Conservation (phyloP, 2,329 filamentous ascomycete species). For the Calonectria pteridis region DNA sequence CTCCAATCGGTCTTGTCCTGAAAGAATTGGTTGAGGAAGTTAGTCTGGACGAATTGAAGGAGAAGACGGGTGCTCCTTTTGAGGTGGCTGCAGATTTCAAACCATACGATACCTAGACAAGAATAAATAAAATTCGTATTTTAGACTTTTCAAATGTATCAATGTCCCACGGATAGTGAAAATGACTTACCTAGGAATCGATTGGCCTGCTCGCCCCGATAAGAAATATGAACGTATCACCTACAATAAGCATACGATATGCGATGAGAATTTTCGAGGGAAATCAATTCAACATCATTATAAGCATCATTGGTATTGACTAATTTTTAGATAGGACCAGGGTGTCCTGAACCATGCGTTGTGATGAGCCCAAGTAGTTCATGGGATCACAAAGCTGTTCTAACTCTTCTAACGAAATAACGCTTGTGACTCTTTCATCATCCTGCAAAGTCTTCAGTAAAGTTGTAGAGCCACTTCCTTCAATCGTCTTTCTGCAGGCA, state of each 20-base stretch:
- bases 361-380: background rate
- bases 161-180: too few species aligned
- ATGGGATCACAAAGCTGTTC: background rate
- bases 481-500: background rate
- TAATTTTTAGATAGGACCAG: background rate
- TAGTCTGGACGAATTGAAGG: background rate
- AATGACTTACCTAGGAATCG: too few species aligned
- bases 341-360: background rate
- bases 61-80: background rate
- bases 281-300: background rate
- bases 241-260: too few species aligned
- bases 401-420: background rate
- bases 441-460: background rate
- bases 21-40: background rate
- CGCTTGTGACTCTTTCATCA: background rate
- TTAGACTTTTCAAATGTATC: background rate
- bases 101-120: background rate
- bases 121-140: background rate
- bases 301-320: background rate
- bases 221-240: too few species aligned
- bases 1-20: background rate
- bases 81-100: background rate
- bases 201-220: too few species aligned
- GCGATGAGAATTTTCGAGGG: background rate
- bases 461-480: background rate